Percentiles rank a stretch among this genome's conserved stretches.
Conservation (phyloP, 139 green algal species). For the Micractinium conductrix region DNA sequence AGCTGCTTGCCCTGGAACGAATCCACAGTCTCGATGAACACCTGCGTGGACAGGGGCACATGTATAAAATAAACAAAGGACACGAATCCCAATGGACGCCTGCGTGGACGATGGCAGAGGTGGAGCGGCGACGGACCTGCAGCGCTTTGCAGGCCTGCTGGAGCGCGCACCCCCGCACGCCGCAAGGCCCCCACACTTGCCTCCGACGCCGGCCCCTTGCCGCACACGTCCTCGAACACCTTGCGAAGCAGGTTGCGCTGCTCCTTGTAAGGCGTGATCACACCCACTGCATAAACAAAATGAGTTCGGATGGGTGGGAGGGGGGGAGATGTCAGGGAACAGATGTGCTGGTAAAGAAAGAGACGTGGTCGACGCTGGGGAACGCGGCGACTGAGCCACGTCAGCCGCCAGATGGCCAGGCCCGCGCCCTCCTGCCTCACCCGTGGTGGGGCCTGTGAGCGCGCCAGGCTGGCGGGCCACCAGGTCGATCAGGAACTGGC, state of each 20-base stretch:
- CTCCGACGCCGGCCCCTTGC: constrained; percentile 37
- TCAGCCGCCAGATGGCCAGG: too few relatives aligned
- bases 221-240: constrained; percentile 65
- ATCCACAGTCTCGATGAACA: constrained; percentile 93
- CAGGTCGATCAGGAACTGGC: constrained; percentile 36
- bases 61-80: too few relatives aligned
- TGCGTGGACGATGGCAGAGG: too few relatives aligned
- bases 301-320: too few relatives aligned
- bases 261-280: constrained; percentile 90
- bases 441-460: constrained; percentile 30
- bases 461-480: constrained; percentile 5
- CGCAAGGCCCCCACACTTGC: too few relatives aligned
- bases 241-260: constrained; percentile 74
- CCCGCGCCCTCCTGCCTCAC: neutral
- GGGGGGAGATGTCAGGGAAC: too few relatives aligned
- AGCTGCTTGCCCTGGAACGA: constrained; percentile 93
- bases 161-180: too few relatives aligned
- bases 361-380: neutral
- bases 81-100: too few relatives aligned
- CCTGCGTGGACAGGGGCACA: constrained; percentile 37
- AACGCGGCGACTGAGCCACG: neutral
- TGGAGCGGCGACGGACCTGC: neutral
- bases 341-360: neutral
- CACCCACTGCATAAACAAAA: constrained; percentile 53
- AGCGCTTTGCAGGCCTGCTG: neutral